A percentile compares a stretch with the other conserved stretches of the same genome.
Conservation (phyloP, 192 early-diverging fungal species). For the Linnemannia schmuckeri region DNA sequence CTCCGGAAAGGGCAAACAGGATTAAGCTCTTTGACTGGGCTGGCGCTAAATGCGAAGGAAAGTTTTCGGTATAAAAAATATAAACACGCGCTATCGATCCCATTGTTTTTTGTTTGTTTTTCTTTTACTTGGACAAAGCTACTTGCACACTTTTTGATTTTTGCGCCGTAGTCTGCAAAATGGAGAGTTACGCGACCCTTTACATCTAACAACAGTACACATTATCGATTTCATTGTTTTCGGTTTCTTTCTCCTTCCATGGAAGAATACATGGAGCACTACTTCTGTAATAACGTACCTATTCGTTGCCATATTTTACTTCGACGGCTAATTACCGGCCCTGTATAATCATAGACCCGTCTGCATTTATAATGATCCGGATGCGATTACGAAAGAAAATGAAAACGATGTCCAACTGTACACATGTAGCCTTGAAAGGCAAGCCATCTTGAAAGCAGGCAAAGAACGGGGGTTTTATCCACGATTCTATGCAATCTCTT, state of each 20-base stretch:
- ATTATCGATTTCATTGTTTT: neutral
- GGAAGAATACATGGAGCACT: no score
- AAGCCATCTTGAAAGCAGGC: neutral
- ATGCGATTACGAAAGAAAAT: neutral
- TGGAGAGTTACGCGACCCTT: no score
- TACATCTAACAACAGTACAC: neutral
- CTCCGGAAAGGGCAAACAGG: constrained; percentile 36
- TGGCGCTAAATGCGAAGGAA: neutral
- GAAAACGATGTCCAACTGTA: neutral
- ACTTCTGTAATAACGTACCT: no score
- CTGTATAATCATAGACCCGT: neutral
- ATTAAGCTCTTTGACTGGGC: constrained; percentile 14
- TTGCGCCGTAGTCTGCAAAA: no score
- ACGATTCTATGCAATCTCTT: neutral
- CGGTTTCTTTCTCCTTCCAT: neutral
- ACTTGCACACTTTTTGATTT: no score
- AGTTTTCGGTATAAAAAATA: neutral
- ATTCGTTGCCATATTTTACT: no score
- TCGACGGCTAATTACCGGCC: neutral
- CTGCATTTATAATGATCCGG: neutral
- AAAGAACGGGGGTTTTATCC: neutral
- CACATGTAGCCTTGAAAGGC: neutral
- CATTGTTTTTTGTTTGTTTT: neutral
- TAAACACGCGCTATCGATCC: neutral
- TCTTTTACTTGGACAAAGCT: neutral